Evolutionary conservation across 225 moss, liverwort and hornwort genomes (phyloP).

Genomic region (Marchantia polymorpha): DNA sequence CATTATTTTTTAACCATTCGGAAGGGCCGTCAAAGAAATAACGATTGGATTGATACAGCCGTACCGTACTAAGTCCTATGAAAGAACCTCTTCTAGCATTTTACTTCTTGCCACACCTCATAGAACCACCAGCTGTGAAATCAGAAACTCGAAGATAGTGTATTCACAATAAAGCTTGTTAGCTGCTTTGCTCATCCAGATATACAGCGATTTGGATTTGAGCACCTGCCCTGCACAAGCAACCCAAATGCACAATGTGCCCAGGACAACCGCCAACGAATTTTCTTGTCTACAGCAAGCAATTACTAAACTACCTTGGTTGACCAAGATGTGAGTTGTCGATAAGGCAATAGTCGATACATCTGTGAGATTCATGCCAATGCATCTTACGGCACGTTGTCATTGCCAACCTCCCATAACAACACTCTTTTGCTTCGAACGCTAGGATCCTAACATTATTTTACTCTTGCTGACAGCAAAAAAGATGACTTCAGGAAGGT

Average conservation of each 20-base stretch:
- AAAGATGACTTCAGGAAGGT: too few species aligned
- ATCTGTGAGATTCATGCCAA: background rate
- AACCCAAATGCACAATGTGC: conserved; percentile 39
- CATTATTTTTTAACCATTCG: background rate
- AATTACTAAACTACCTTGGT: conserved; percentile 19
- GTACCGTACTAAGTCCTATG: conserved; percentile 10
- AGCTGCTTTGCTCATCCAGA: conserved; percentile 37
- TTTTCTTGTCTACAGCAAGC: conserved; percentile 6
- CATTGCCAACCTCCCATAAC: background rate
- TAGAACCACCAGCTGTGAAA: conserved; percentile 25
- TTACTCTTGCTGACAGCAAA: too few species aligned
- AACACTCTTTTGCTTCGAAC: background rate
- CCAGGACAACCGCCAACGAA: conserved; percentile 31
- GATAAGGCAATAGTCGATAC: background rate
- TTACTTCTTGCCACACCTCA: conserved; percentile 36
- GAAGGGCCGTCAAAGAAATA: background rate
- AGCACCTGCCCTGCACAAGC: conserved; percentile 42
- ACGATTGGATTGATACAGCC: background rate
- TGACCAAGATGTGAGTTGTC: conserved; percentile 2
- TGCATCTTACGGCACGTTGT: background rate
- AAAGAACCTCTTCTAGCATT: conserved; percentile 2
- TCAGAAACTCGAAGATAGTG: conserved; percentile 32
- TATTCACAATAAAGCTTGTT: conserved; percentile 21
- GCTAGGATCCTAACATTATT: too few species aligned
- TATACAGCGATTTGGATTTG: conserved; percentile 25